Evolutionary conservation across 2,329 filamentous ascomycete genomes (phyloP), one percentile per base, ranked within the genome.

Genomic region (Colletotrichum caudatum): DNA sequence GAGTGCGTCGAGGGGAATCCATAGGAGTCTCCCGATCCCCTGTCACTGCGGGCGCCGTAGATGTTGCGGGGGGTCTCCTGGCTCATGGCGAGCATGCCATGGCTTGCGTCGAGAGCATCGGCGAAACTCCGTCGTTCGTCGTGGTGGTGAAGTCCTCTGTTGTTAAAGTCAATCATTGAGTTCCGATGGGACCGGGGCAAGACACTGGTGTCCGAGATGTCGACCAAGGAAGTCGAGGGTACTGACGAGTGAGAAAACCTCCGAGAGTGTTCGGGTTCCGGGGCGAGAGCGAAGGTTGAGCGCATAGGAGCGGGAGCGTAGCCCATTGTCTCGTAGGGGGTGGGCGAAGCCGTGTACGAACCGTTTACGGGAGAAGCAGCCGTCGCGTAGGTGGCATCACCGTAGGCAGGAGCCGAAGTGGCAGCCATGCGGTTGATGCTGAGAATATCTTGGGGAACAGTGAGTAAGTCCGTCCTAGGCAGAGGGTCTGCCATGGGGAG

Each of bases 11-110:
- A 90, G 8, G 95, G 95, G 81, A 98, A 98, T 18, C 94, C 94
- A 79, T 98, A 98, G 1, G 94, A 94, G 78, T 97, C 95, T 67
- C 90, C 87, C 1, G 94, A 94, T 66, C 90, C 91, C 74, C 94
- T 88, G 69, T 89, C 88, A 69, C 91, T 83, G 73, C 87, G 84
- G 74, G 89, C 88, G 73, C 92, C 94, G 78, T 97, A 97, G 77
- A 97, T 94, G 79, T 95, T 96, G 73, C 95, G 88, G 16, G 95
- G 94, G 1, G 94, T 97, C 77, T 98, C 94, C 83, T 98, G 94
- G 87, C 94, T 97, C 88, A 98, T 93, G 48, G 94, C 94, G 35
- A 98, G 89, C 93, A 98, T 98, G 76, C 94, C 94, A 73, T 96
- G 93, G 80, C 94, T 95, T 33, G 95, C 95, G 80, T 98, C 95